Base-by-base conservation (phyloP, 805 yeast genomes). In the Zygosaccharomyces kombuchaensis region DNA sequence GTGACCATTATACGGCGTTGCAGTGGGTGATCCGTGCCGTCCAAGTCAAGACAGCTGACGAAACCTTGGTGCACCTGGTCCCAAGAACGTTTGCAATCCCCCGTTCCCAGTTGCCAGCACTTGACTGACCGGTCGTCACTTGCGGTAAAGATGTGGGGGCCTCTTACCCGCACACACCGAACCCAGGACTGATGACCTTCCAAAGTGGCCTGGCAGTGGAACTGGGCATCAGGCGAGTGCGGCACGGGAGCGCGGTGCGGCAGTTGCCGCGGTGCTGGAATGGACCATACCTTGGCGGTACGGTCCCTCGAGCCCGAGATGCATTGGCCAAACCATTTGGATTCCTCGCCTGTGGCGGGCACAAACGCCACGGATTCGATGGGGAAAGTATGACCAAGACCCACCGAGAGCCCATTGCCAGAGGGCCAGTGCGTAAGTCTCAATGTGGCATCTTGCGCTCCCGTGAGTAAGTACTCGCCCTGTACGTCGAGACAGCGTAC, bases 101-200 rank as follows among this genome's bases (percentile, higher is more conserved):
- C 70, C 2, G 65, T 67, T 13, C 68, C 63, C 36, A 82, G 61
- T 69, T 89, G 91, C 97, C 97, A 90, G 14, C 87, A 66, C 46
- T 80, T 76, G 27, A 90, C 75, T 1, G 81, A 70, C 51, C 81
- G 81, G 63, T 90, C 97, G 63, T 90, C 98, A 13, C 90, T 74
- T 13, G 84, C 82, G 36, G 88, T 80, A 54, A 77, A 80, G 32
- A 80, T 72, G 0, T 93, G 95, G 54, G 78, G 80, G 1, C 96
- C 95, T 64, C 88, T 96, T 39, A 84, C 66, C 8, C 70, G 69
- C 5, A 89, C 56, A 6, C 80, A 76, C 50, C 84, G 77, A 1
- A 91, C 84, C 98, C 98, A 90, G 8, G 93, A 85, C 40, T 80
- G 78, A 64, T 90, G 97, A 2, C 93, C 96, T 6, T 67, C 57